These are phyloP conservation scores for Salix exigua DNA, from an alignment of 345 rosid species.

Conservation along the genomic window DNA sequence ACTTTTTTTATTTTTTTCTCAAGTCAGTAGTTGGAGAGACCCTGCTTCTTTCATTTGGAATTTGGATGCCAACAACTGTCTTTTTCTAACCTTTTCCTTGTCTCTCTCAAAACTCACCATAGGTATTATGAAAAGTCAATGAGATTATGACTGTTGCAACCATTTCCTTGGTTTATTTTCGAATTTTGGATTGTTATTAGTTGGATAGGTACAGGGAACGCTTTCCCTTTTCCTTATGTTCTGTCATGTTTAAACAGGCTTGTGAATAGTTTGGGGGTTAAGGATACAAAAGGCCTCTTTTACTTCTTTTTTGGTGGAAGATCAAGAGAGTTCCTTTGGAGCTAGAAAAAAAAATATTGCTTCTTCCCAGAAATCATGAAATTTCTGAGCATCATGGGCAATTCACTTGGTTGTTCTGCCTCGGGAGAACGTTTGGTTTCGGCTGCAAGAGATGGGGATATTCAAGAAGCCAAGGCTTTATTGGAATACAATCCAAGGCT, in stretches of 20 bases:
- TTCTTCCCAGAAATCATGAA: conserved; percentile 40
- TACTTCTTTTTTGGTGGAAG: not conserved
- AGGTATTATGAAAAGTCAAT: conserved; percentile 7
- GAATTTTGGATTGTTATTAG: conserved; percentile 1
- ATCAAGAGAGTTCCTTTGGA: conserved; percentile 6
- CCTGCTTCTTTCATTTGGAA: conserved; percentile 2
- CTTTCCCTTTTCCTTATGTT: not conserved
- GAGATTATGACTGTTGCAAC: conserved; percentile 19
- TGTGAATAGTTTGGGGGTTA: not conserved
- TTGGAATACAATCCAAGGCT: conserved; percentile 92
- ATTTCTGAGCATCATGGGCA: conserved; percentile 79
- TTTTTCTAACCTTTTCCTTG: not conserved
- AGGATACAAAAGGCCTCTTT: not conserved
- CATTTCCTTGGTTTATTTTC: not conserved
- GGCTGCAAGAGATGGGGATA: conserved; percentile 96
- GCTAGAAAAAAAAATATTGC: not conserved
- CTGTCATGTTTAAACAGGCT: not conserved
- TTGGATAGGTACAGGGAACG: conserved; percentile 6
- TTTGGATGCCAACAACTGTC: conserved; percentile 12
- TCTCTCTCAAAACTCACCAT: not conserved
- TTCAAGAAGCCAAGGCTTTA: conserved; percentile 92
- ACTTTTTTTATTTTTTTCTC: not conserved
- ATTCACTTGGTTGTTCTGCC: conserved; percentile 96
- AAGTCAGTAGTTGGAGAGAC: conserved; percentile 3
- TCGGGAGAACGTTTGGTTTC: conserved; percentile 98